A percentile compares a stretch with the other conserved stretches of the same genome.
phyloP scores from a whole-genome alignment of 2,329 filamentous ascomycete genomes.

The Arthrinium puccinioides region DNA sequence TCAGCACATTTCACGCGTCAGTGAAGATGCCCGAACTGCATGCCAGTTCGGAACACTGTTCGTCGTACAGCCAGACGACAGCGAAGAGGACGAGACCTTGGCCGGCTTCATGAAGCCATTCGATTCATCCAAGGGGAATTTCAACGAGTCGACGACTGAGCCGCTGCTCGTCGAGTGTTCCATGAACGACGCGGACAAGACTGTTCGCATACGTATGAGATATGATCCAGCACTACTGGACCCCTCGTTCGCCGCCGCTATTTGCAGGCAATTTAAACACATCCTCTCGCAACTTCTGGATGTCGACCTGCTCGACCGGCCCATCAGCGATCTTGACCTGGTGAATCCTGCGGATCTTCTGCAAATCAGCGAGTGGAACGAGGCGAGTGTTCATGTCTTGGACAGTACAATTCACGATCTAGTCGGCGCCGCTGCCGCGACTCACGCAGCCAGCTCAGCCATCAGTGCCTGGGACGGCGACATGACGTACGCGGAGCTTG shows the following conservation, averaged over 20 bases:
- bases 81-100: background rate
- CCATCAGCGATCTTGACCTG: constrained; percentile 7
- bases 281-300: constrained; percentile 8
- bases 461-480: constrained; percentile 17
- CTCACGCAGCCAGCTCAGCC: background rate
- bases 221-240: constrained; percentile 3
- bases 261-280: constrained; percentile 6
- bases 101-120: constrained; percentile 1
- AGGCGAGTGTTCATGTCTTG: background rate
- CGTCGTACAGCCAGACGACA: constrained; percentile 23
- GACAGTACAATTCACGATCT: background rate
- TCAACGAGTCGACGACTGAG: background rate
- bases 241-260: constrained; percentile 3
- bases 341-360: constrained; percentile 5
- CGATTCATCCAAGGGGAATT: background rate
- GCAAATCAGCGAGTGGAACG: constrained; percentile 4
- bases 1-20: constrained; percentile 2
- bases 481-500: constrained; percentile 21
- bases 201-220: background rate
- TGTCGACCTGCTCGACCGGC: background rate
- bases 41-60: constrained; percentile 25
- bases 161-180: constrained; percentile 5
- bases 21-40: background rate
- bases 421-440: background rate
- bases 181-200: background rate